Base-by-base conservation (phyloP, 2,329 filamentous ascomycete species). In the Fusarium sp. region DNA sequence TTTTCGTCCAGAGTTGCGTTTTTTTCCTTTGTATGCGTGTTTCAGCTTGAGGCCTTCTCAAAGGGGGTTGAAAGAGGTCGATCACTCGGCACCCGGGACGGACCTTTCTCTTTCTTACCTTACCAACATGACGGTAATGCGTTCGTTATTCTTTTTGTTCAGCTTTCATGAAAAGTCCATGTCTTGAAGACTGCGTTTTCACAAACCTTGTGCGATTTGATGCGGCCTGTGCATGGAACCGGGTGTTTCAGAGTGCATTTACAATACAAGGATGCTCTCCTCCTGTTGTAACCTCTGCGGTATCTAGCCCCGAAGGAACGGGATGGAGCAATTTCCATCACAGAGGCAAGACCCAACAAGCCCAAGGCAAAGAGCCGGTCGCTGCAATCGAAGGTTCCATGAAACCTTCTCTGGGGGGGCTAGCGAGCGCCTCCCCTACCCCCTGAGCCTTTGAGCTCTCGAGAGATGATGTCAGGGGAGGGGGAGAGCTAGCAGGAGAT, bases 321-420 rank as follows among this genome's bases (percentile, higher is more conserved):
- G 31, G 40, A 55, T 67, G 38, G 66, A 33, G 35, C 49, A 40
- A 62, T 44, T 58, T 66, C 58, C 51, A 69, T 57, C n/a, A 57
- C 31, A 55, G 31, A 24, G 53, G 17, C 16, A 10, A 24, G 20
- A 36, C 16, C 46, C 46, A n/a, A 29, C 29, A 31, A 11, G 31
- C 31, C 31, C 31, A 33, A 33, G 31, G 31, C 12, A 36, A 40
- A 46, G 55, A 69, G 58, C 53, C 38, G 69, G 51, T 36, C 69
- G 61, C 59, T 55, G 65, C 60, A 66, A 70, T 75, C 68, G 74
- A 77, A 77, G 71, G 59, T 78, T 78, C 75, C 67, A 77, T 73
- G 70, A 77, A 74, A 73, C 72, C 74, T 77, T 77, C 75, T 73
- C 75, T 67, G 38, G 62, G 38, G 62, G 42, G 57, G 57, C 71